A percentile compares a stretch with the other conserved stretches of the same genome.
Conservation (phyloP, 345 rosid genomes). For the Bruguiera sexangula region DNA sequence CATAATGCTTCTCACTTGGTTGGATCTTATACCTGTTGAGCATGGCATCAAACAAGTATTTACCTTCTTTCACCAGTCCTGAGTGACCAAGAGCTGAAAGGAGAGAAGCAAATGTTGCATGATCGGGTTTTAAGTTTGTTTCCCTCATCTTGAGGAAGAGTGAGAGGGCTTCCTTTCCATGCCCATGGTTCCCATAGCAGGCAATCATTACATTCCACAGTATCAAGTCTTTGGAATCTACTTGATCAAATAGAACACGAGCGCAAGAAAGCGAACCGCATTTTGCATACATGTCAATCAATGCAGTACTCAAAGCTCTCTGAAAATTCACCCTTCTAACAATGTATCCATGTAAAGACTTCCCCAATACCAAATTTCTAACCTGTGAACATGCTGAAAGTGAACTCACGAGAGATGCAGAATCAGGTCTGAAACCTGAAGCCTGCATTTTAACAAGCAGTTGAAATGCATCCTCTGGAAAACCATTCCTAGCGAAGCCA, state of each 20-base stretch:
- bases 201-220: conserved; percentile 70
- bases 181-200: conserved; percentile 66
- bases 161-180: conserved; percentile 54
- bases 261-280: conserved; percentile 54
- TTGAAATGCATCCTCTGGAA: conserved; percentile 42
- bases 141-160: conserved; percentile 51
- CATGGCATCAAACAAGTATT: conserved; percentile 53
- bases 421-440: conserved; percentile 46
- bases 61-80: conserved; percentile 61
- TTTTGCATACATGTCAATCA: conserved; percentile 72
- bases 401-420: conserved; percentile 50
- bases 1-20: conserved; percentile 62
- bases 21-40: conserved; percentile 38
- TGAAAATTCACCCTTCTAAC: conserved; percentile 44
- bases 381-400: conserved; percentile 56
- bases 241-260: conserved; percentile 41
- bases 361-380: conserved; percentile 55
- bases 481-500: conserved; percentile 63
- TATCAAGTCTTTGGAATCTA: conserved; percentile 48
- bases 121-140: conserved; percentile 49
- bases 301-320: conserved; percentile 44
- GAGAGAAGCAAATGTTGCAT: conserved; percentile 62
- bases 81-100: conserved; percentile 75
- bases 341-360: conserved; percentile 51
- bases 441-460: conserved; percentile 52